Percentiles rank a stretch among this genome's conserved stretches.
phyloP scores from a whole-genome alignment of 2,329 filamentous ascomycete genomes.

The Teratosphaeria pseudoeucalypti region DNA sequence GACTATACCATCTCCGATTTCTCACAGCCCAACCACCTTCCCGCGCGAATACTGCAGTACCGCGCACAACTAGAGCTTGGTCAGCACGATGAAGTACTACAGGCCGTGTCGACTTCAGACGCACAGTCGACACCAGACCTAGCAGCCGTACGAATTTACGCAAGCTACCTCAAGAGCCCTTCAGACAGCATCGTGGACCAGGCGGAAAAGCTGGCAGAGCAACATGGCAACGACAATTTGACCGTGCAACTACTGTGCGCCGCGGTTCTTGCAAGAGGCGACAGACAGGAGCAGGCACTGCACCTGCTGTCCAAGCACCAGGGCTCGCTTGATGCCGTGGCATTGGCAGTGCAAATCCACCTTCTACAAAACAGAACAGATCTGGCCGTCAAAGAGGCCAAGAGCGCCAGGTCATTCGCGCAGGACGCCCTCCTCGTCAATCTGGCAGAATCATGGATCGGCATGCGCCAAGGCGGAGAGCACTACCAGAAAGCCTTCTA shows the following conservation, averaged over 20 bases:
- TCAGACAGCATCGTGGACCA: constrained; percentile 37
- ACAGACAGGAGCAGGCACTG: constrained; percentile 76
- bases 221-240: constrained; percentile 58
- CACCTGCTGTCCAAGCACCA: constrained; percentile 72
- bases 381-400: constrained; percentile 80
- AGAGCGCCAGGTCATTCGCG: constrained; percentile 79
- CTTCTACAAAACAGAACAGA: constrained; percentile 85
- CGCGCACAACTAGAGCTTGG: constrained; percentile 77
- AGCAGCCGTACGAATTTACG: constrained; percentile 64
- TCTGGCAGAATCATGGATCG: constrained; percentile 90
- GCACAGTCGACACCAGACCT: constrained; percentile 55
- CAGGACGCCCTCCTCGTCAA: constrained; percentile 92
- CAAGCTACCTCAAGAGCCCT: constrained; percentile 41
- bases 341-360: constrained; percentile 84
- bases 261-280: constrained; percentile 70
- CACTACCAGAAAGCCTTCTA: constrained; percentile 97
- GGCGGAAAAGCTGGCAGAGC: constrained; percentile 59
- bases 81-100: constrained; percentile 61
- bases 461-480: constrained; percentile 80
- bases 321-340: constrained; percentile 67
- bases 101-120: constrained; percentile 54
- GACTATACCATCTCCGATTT: constrained; percentile 76
- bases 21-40: constrained; percentile 64
- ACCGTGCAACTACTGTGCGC: constrained; percentile 73
- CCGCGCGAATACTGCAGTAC: constrained; percentile 66